These are phyloP conservation scores for Prunus persica DNA, from an alignment of 306 rosid species.

Conservation along the genomic window DNA sequence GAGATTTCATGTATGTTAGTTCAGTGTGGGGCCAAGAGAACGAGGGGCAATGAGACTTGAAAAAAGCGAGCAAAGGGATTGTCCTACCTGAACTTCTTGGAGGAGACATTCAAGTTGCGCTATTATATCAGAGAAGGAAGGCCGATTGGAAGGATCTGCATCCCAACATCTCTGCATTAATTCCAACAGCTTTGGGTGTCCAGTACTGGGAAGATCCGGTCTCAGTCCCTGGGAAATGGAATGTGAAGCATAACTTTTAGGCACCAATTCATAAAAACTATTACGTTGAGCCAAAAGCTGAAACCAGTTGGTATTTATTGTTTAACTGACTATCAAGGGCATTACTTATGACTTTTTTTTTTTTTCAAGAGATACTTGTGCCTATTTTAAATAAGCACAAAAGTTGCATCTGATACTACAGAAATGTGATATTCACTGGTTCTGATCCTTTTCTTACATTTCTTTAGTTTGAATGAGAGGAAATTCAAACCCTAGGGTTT, in stretches of 20 bases:
- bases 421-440: not conserved
- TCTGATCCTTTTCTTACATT: not conserved
- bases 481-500: not conserved
- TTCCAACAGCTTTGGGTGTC: conserved; percentile 71
- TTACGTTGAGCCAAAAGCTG: not conserved
- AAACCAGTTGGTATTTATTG: not conserved
- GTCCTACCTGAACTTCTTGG: conserved; percentile 55
- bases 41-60: not conserved
- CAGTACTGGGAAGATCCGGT: conserved; percentile 77
- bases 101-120: conserved; percentile 69
- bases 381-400: not conserved
- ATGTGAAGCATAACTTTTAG: conserved; percentile 14
- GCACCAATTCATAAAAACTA: conserved; percentile 5
- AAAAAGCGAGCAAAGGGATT: not conserved
- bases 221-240: conserved; percentile 71
- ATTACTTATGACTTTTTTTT: not conserved
- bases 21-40: not conserved
- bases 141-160: conserved; percentile 68
- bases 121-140: conserved; percentile 66
- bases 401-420: not conserved
- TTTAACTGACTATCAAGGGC: not conserved
- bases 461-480: not conserved
- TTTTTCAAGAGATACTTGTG: not conserved
- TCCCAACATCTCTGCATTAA: conserved; percentile 97
- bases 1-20: conserved; percentile 23